These are phyloP conservation scores for Pseudofabraea citricarpa DNA, from an alignment of 2,329 filamentous ascomycete species.

Conservation along the genomic window DNA sequence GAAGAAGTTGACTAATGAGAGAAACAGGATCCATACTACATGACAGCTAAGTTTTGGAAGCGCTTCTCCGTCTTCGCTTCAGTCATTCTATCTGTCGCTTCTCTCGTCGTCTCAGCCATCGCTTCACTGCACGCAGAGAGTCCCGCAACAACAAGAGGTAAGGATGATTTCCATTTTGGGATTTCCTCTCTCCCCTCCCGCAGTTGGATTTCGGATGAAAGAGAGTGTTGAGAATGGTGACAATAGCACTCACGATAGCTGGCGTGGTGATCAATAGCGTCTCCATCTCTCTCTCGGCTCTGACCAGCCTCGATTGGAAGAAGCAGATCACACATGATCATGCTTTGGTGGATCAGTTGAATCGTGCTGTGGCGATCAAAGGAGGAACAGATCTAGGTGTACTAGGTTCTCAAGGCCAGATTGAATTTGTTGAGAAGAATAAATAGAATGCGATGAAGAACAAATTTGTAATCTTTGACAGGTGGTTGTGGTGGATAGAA, in stretches of 20 bases:
- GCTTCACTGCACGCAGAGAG: conserved; percentile 8
- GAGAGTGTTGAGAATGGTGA: background rate
- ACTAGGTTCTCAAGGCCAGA: too few relatives aligned
- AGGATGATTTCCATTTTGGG: background rate
- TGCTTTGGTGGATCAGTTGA: conserved; percentile 16
- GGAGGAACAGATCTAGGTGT: too few relatives aligned
- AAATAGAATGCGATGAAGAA: too few relatives aligned
- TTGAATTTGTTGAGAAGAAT: conserved; percentile 10
- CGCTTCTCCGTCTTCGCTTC: conserved; percentile 18
- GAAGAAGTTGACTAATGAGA: too few relatives aligned
- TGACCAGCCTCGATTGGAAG: conserved; percentile 22
- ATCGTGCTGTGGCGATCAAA: too few relatives aligned
- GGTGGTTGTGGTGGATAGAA: too few relatives aligned
- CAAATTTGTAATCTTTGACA: too few relatives aligned
- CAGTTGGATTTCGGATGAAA: background rate
- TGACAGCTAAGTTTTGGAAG: conserved; percentile 21
- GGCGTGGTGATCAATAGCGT: conserved; percentile 18
- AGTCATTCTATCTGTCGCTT: conserved; percentile 13
- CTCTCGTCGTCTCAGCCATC: conserved; percentile 14
- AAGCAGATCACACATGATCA: conserved; percentile 15
- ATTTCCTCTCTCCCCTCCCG: too few relatives aligned
- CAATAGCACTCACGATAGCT: conserved; percentile 17
- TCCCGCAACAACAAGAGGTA: conserved; percentile 9
- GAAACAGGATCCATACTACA: conserved; percentile 12
- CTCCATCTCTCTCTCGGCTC: conserved; percentile 15